Percentiles rank a stretch among this genome's conserved stretches.
Evolutionary conservation across 1,284 basidiomycete species (phyloP).

Genomic region (Pseudozyma flocculosa): DNA sequence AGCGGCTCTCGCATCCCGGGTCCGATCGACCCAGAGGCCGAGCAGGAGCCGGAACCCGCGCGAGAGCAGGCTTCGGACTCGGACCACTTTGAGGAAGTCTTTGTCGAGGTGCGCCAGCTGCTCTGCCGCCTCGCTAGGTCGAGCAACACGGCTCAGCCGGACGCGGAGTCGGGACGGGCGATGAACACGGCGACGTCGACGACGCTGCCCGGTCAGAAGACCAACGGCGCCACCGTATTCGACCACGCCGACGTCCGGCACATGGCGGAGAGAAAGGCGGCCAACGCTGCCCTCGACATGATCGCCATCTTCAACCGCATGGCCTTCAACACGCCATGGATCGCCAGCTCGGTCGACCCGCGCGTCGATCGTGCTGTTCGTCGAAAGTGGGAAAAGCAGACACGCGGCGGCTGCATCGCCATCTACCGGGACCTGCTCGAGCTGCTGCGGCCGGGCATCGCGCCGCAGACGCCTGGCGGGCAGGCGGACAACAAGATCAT

Average conservation of each 20-base stretch:
- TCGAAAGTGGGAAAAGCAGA: slow-evolving; percentile 30
- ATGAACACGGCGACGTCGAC: neutral
- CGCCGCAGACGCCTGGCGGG: neutral
- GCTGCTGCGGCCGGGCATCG: slow-evolving; percentile 24
- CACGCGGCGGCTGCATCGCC: slow-evolving; percentile 40
- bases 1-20: slow-evolving; percentile 32
- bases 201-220: neutral
- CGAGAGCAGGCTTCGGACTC: slow-evolving; percentile 4
- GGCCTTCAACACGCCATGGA: slow-evolving; percentile 52
- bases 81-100: slow-evolving; percentile 32
- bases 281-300: slow-evolving; percentile 46
- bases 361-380: slow-evolving; percentile 17
- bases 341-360: slow-evolving; percentile 31
- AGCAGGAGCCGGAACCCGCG: slow-evolving; percentile 5
- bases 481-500: neutral
- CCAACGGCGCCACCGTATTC: neutral
- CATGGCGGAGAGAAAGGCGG: slow-evolving; percentile 21
- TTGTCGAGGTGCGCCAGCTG: slow-evolving; percentile 33
- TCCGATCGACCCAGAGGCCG: slow-evolving; percentile 25
- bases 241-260: neutral
- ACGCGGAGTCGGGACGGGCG: neutral
- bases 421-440: slow-evolving; percentile 50
- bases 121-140: slow-evolving; percentile 29
- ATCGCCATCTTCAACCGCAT: slow-evolving; percentile 53
- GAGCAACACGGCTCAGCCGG: neutral